Base-by-base conservation (phyloP, 805 yeast species). In the Yarrowia phangngaensis region DNA sequence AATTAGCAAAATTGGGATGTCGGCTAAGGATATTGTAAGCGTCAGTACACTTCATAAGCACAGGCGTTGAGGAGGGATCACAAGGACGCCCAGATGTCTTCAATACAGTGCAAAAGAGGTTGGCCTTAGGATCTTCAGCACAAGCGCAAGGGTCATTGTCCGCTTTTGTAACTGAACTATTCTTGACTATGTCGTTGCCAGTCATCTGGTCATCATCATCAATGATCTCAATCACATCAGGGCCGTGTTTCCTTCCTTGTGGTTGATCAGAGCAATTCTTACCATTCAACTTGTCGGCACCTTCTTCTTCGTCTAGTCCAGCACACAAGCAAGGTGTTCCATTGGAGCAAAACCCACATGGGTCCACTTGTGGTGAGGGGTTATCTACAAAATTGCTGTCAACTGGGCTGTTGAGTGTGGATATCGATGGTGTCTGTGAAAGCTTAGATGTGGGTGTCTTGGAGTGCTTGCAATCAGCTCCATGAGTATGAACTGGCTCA, bases 301-400 rank as follows among this genome's bases (percentile, higher is more conserved):
- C 34, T 6, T 27, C 20, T 8, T 30, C 35, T 15, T 41, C 35
- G 15, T 41, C 48, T 2, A 41, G 29, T 8, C 48, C 95, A 26
- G 89, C 74, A 61, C 97, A 88, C 1, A 88, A 85, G 65, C 97
- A 88, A 2, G 94, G 86, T 0, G 94, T 78, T 56, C 79, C 88
- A 56, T 84, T 94, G 0, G 94, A 78, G 58, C 97, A 88, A 64
- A 88, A 87, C 0, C 97, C 97, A 64, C 97, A 88, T 49, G 82
- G 78, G 52, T 82, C 89, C 50, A 75, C 48, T 9, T 20, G 35
- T 4, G 48, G 35, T 15, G 35, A 41, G 8, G 34, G 35, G 3
- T 41, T 41, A 12, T 30, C 48, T 8, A 29, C 35, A 41, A 30
- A 29, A 29, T 20, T 23, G 34, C 34, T 29, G 35, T 30, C 48